Evolutionary conservation across 192 early-diverging fungal genomes (phyloP).

Genomic region (Rhizophagus prolifer): DNA sequence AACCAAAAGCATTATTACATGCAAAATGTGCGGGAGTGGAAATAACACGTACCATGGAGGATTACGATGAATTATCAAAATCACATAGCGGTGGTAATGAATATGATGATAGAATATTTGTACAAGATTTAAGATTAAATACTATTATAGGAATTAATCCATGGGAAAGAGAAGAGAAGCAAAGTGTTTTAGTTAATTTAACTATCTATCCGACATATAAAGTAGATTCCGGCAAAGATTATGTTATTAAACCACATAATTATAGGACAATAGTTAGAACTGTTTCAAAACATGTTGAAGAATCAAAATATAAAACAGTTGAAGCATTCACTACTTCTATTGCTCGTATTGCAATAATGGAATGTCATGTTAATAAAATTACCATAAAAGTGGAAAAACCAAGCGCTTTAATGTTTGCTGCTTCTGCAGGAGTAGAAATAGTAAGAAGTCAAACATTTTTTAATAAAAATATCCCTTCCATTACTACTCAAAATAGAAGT

Average conservation of each 20-base stretch:
- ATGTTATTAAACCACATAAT: slow-evolving; percentile 76
- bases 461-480: slow-evolving; percentile 31
- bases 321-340: slow-evolving; percentile 88
- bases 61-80: slow-evolving; percentile 41
- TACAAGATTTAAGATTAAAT: slow-evolving; percentile 74
- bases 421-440: slow-evolving; percentile 86
- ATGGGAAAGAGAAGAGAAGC: slow-evolving; percentile 95
- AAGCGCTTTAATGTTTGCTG: slow-evolving; percentile 89
- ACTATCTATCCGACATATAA: slow-evolving; percentile 59
- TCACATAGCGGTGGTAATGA: slow-evolving; percentile 39
- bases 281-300: slow-evolving; percentile 78
- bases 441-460: slow-evolving; percentile 66
- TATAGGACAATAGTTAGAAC: slow-evolving; percentile 87
- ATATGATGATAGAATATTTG: slow-evolving; percentile 77
- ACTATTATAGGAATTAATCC: slow-evolving; percentile 94
- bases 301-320: slow-evolving; percentile 89
- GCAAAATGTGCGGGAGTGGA: slow-evolving; percentile 86
- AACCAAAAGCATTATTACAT: slow-evolving; percentile 88
- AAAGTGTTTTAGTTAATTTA: slow-evolving; percentile 80
- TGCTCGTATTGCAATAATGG: slow-evolving; percentile 72
- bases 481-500: slow-evolving; percentile 31
- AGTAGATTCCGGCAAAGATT: slow-evolving; percentile 46
- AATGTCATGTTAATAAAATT: slow-evolving; percentile 86
- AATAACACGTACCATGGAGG: slow-evolving; percentile 72
- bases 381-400: slow-evolving; percentile 93